A percentile compares a stretch with the other conserved stretches of the same genome.
Evolutionary conservation across 495 filamentous ascomycete genomes (phyloP).

Genomic region (Glutinoglossum americanum): DNA sequence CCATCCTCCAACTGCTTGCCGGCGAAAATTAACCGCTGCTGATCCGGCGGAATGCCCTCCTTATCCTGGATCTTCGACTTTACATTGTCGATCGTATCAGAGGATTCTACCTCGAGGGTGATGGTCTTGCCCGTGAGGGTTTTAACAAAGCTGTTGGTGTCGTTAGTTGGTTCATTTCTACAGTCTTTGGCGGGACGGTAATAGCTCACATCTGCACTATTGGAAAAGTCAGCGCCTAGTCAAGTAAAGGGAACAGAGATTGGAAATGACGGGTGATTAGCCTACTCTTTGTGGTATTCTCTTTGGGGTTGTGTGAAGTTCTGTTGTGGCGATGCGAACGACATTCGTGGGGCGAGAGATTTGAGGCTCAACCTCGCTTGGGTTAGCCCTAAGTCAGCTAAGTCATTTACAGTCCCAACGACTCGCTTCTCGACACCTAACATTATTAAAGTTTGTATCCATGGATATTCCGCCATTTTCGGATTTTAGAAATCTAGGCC

Average conservation of each 20-base stretch:
- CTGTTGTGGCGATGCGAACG: not conserved
- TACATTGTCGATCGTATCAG: conserved; percentile 97
- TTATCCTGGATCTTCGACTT: conserved; percentile 98
- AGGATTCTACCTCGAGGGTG: conserved; percentile 98
- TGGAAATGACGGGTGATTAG: conserved; percentile 7
- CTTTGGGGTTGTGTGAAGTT: conserved; percentile 8
- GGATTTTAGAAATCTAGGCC: no score
- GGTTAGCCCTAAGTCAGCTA: not conserved
- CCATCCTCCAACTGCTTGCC: conserved; percentile 99
- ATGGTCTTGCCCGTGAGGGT: conserved; percentile 99
- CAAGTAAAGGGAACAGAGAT: conserved; percentile 5
- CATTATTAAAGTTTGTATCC: no score
- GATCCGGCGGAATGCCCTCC: conserved; percentile 97
- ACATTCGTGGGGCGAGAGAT: conserved; percentile 1
- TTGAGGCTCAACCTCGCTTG: not conserved
- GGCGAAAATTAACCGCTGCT: conserved; percentile 98
- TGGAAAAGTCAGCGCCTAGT: conserved; percentile 13
- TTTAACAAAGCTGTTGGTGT: conserved; percentile 66
- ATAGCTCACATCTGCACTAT: conserved; percentile 60
- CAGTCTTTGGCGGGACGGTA: conserved; percentile 3
- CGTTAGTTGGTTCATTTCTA: not conserved
- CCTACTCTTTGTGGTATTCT: conserved; percentile 35
- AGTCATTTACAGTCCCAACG: not conserved
- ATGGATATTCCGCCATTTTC: no score
- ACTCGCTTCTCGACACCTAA: no score